Base-by-base conservation (phyloP, 1,284 basidiomycete species). In the Cryptococcus deneoformans region DNA sequence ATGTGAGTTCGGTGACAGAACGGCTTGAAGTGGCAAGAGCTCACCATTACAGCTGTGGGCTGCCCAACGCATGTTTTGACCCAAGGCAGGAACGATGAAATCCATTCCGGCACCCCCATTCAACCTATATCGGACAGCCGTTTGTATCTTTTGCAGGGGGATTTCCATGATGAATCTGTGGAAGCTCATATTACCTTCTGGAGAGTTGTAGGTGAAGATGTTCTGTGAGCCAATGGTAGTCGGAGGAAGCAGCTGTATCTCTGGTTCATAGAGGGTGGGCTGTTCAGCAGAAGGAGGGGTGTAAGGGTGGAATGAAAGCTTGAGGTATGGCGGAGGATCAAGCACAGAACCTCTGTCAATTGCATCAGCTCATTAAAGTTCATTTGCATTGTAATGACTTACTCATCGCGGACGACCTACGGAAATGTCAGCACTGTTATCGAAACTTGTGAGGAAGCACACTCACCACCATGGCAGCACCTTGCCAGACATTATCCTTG, bases 141-240 rank as follows among this genome's bases (percentile, higher is more conserved):
- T 89, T 78, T 95, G 90, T 40, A 81, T 78, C 7, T 81, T 77
- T 5, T 83, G 81, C 7, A 98, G 76, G 5, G 5, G 91, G 55
- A 99, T 83, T 65, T 88, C 85, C 54, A 98, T 85, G 73, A 88
- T 83, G 80, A 98, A 98, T 54, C 96, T 83, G 90, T 92, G 98
- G 79, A 99, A 99, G 1, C 90, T 92, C 71, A 84, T 91, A 0
- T 88, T 87, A 12, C 90, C 79, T 45, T 84, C 82, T 55, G 79
- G 77, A 14, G 87, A 87, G 16, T 82, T 80, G 77, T 94, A 92
- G 8, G 88, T 87, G 79, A 86, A 90, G 49, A 98, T 84, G 69
- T 89, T 87, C 62, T 90, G 83, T 2, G 87, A 90, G 5, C 79
- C 71, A 5, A 86, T 82, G 34, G 63, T 61, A 39, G 61, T 56